Evolutionary conservation across 1,284 basidiomycete species (phyloP).

Genomic region (Malassezia japonica): DNA sequence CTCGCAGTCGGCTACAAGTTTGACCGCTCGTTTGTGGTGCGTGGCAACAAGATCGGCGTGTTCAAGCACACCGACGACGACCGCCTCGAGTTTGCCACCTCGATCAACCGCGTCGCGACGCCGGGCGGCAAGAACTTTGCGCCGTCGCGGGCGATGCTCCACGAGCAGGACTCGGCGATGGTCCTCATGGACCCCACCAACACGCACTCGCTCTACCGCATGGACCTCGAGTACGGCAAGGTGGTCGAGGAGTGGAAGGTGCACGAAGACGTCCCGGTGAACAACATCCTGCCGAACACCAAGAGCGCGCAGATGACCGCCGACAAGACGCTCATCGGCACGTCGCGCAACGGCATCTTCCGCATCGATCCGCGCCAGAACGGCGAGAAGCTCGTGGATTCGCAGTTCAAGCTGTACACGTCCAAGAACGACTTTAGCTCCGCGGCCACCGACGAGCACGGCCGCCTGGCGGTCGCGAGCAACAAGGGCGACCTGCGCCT

Average conservation of each 20-base stretch:
- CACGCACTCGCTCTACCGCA: slow-evolving; percentile 73
- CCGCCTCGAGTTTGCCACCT: slow-evolving; percentile 74
- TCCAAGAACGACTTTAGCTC: slow-evolving; percentile 93
- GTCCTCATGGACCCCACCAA: slow-evolving; percentile 77
- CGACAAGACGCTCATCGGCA: slow-evolving; percentile 84
- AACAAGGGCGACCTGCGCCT: slow-evolving; percentile 94
- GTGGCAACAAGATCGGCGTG: slow-evolving; percentile 94
- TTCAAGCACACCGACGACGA: slow-evolving; percentile 72
- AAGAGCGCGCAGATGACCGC: slow-evolving; percentile 91
- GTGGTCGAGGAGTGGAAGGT: slow-evolving; percentile 98
- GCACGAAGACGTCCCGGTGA: slow-evolving; percentile 72
- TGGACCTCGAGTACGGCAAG: slow-evolving; percentile 92
- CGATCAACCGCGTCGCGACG: slow-evolving; percentile 74
- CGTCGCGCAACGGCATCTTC: slow-evolving; percentile 89
- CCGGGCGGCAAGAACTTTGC: slow-evolving; percentile 73
- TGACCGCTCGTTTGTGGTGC: slow-evolving; percentile 86
- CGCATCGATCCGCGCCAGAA: slow-evolving; percentile 86
- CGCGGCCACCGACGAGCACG: slow-evolving; percentile 73
- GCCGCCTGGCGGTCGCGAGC: slow-evolving; percentile 83
- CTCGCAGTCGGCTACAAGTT: slow-evolving; percentile 92
- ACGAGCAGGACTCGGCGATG: slow-evolving; percentile 95
- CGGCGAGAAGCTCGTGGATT: slow-evolving; percentile 86
- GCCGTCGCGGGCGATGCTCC: slow-evolving; percentile 85
- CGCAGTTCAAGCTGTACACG: slow-evolving; percentile 90
- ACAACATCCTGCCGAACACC: slow-evolving; percentile 79